Evolutionary conservation across 176 grass and related monocot species (phyloP).

Genomic region (Carex littledalei): DNA sequence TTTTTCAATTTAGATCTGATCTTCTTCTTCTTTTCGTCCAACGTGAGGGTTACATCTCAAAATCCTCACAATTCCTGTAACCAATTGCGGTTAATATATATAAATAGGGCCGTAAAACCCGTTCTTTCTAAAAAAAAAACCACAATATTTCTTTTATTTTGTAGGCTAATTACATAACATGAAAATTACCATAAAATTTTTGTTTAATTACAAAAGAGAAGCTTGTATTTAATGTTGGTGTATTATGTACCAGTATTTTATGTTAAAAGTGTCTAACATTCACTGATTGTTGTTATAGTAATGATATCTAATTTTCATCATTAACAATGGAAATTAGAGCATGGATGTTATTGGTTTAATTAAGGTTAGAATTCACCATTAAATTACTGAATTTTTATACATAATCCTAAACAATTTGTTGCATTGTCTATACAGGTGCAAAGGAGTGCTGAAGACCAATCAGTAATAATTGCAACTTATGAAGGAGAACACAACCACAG

Average conservation of each 20-base stretch:
- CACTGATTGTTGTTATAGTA: not conserved
- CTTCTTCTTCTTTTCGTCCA: no score
- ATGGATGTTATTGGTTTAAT: no score
- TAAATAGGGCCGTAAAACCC: no score
- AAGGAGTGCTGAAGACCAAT: conserved; percentile 65
- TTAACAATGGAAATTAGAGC: no score
- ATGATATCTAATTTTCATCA: no score
- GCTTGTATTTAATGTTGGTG: not conserved
- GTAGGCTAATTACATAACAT: not conserved
- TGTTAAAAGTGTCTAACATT: not conserved
- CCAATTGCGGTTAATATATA: no score
- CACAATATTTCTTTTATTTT: not conserved
- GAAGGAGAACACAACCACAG: conserved; percentile 88
- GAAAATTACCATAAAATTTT: not conserved
- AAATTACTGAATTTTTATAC: not conserved
- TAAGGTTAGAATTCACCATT: not conserved
- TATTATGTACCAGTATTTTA: not conserved
- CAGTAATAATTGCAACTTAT: conserved; percentile 62
- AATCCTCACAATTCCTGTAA: no score
- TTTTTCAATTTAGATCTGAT: no score
- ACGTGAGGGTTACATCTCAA: no score
- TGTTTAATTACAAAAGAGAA: not conserved
- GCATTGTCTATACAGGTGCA: conserved; percentile 46
- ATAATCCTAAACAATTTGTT: not conserved
- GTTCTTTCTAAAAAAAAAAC: no score